phyloP scores from a whole-genome alignment of 1,284 basidiomycete species.

The Ustilago loliicola region DNA sequence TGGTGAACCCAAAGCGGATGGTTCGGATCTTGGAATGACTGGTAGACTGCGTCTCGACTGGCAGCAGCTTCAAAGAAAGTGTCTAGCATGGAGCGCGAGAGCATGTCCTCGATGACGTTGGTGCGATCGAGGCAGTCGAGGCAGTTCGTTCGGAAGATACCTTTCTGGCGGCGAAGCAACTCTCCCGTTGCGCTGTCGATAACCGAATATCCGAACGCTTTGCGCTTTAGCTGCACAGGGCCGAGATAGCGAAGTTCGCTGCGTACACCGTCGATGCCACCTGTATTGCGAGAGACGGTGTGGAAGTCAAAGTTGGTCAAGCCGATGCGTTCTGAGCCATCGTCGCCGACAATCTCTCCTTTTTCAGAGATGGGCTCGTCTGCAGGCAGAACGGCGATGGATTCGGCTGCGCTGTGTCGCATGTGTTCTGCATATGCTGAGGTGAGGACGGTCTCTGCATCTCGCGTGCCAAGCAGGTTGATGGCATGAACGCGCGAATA shows the following conservation, averaged over 20 bases:
- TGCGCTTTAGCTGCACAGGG: slow-evolving; percentile 74
- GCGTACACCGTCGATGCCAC: slow-evolving; percentile 88
- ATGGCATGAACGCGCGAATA: slow-evolving; percentile 64
- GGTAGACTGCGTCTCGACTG: slow-evolving; percentile 32
- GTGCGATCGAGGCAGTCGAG: slow-evolving; percentile 96
- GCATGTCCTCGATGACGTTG: slow-evolving; percentile 90
- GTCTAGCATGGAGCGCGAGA: slow-evolving; percentile 64
- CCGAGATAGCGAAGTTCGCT: slow-evolving; percentile 78
- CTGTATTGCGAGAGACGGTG: slow-evolving; percentile 78
- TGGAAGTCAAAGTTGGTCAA: slow-evolving; percentile 97
- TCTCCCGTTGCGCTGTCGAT: slow-evolving; percentile 74
- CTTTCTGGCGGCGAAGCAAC: slow-evolving; percentile 76
- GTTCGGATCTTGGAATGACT: slow-evolving; percentile 30
- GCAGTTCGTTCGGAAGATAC: slow-evolving; percentile 94
- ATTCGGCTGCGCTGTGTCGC: slow-evolving; percentile 51
- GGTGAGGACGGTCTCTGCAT: slow-evolving; percentile 89
- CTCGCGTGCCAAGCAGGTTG: slow-evolving; percentile 72
- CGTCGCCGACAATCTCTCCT: slow-evolving; percentile 28
- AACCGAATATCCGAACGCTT: slow-evolving; percentile 84
- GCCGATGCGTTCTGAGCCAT: slow-evolving; percentile 52
- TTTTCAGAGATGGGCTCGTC: slow-evolving; percentile 20
- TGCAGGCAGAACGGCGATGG: slow-evolving; percentile 36
- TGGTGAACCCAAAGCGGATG: slow-evolving; percentile 84
- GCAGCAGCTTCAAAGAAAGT: slow-evolving; percentile 51
- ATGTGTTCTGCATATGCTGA: slow-evolving; percentile 76